Base-by-base conservation (phyloP, 2,329 filamentous ascomycete species). In the Meredithiella fracta region DNA sequence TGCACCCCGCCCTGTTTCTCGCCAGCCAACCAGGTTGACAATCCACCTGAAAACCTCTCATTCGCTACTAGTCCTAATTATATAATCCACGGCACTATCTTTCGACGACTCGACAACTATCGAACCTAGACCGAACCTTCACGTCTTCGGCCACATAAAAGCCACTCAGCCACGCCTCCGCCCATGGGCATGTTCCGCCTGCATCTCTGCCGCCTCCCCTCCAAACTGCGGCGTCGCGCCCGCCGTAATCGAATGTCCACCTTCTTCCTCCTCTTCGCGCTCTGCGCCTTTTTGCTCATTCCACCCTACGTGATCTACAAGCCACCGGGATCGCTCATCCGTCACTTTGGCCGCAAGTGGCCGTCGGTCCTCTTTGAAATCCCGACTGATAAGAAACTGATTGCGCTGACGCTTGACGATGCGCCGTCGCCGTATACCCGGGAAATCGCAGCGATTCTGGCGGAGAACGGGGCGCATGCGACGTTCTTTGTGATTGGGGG, bases 401-500 rank as follows among this genome's bases (percentile, higher is more conserved):
- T 95, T 17, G 89, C 86, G 0, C 73, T 96, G 40, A 94, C 87
- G 1, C 83, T 95, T 63, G 89, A 95, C 70, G 89, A 95, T 68
- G 85, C 82, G 26, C 89, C 89, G 0, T 90, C 85, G 1, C 68
- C 75, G 47, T 75, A 86, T 66, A 94, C 89, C 1, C 64, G 68
- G 47, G 78, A 82, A 56, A 89, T 95, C 58, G 70, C 89, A 55
- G 69, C 79, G 47, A 69, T 86, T 0, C 73, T 95, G n/a, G 70
- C 73, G 54, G 72, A 72, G 23, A 75, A 87, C 64, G 73, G 76
- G 57, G 86, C 83, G 14, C 78, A 74, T 20, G 89, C 89, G 0
- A 95, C 89, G 0, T 92, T 94, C 67, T 96, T 95, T 67, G 75
- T 94, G 31, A 94, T 95, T 62, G 89, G 89, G 7, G 76, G 76